phyloP scores from a whole-genome alignment of 495 filamentous ascomycete species.

The Hypoxylon perforatum region DNA sequence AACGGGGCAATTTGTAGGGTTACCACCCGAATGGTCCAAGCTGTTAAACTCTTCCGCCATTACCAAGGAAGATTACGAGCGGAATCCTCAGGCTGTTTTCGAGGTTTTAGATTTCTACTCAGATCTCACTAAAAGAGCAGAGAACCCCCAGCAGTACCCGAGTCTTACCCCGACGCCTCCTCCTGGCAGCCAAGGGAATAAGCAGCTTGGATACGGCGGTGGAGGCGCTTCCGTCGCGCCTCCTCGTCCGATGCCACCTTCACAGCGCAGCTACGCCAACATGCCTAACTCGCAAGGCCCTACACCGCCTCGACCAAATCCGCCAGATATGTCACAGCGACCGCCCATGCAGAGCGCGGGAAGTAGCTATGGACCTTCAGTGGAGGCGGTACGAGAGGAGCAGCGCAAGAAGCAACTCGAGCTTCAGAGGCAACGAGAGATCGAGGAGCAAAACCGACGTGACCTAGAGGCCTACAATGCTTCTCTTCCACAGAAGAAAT shows the following conservation, averaged over 20 bases:
- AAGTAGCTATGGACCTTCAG: conserved; percentile 60
- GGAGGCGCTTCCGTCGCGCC: conserved; percentile 79
- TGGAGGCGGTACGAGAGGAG: conserved; percentile 67
- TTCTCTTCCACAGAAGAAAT: conserved; percentile 79
- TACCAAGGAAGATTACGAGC: conserved; percentile 96
- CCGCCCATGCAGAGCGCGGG: conserved; percentile 57
- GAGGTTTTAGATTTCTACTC: conserved; percentile 98
- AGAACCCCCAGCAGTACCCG: conserved; percentile 82
- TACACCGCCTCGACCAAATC: conserved; percentile 52
- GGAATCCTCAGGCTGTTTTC: conserved; percentile 97
- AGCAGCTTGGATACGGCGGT: conserved; percentile 72
- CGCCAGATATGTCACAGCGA: conserved; percentile 55
- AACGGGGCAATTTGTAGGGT: conserved; percentile 90
- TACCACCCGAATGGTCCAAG: conserved; percentile 96
- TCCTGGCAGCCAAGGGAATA: conserved; percentile 65
- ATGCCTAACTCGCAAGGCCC: conserved; percentile 39
- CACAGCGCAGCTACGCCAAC: conserved; percentile 59
- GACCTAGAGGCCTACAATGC: conserved; percentile 89
- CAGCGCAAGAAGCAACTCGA: conserved; percentile 56
- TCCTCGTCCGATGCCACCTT: conserved; percentile 76
- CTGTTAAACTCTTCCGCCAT: conserved; percentile 94
- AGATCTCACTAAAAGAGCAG: conserved; percentile 87
- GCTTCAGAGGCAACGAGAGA: conserved; percentile 68
- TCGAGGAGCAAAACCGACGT: conserved; percentile 72
- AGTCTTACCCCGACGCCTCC: conserved; percentile 76